Conservation (phyloP, 805 yeast species). For the Cyberlindnera euphorbiae region DNA sequence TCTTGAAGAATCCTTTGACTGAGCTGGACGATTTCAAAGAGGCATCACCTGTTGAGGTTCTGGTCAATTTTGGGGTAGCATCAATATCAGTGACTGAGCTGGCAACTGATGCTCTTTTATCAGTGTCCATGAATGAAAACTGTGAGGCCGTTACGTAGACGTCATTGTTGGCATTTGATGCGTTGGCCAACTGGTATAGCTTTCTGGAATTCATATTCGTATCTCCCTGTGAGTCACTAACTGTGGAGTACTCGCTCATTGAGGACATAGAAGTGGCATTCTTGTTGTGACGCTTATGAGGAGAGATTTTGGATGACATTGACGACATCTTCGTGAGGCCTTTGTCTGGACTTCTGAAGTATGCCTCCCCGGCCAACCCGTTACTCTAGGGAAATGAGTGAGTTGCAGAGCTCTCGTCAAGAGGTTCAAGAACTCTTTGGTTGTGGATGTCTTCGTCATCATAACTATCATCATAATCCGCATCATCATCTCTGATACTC, state of each 20-base stretch:
- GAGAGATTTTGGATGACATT: constrained; percentile 5
- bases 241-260: constrained; percentile 22
- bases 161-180: constrained; percentile 25
- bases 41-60: constrained; percentile 6
- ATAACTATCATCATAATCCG: constrained; percentile 7
- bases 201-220: constrained; percentile 8
- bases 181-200: constrained; percentile 16
- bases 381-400: neutral
- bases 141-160: constrained; percentile 37
- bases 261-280: constrained; percentile 21
- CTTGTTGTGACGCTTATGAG: constrained; percentile 8
- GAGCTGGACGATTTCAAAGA: constrained; percentile 20
- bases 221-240: constrained; percentile 9
- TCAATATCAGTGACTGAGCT: constrained; percentile 5
- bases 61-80: constrained; percentile 5
- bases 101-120: constrained; percentile 5
- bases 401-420: constrained; percentile 4
- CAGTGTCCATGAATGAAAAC: constrained; percentile 23
- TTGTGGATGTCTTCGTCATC: constrained; percentile 3
- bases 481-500: constrained; percentile 22
- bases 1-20: constrained; percentile 22
- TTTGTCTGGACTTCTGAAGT: constrained; percentile 8
- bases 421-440: constrained; percentile 9
- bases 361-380: constrained; percentile 3
- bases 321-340: neutral